These are phyloP conservation scores for Mycosphaerella sp. DNA, from an alignment of 2,329 filamentous ascomycete genomes.

Conservation along the genomic window DNA sequence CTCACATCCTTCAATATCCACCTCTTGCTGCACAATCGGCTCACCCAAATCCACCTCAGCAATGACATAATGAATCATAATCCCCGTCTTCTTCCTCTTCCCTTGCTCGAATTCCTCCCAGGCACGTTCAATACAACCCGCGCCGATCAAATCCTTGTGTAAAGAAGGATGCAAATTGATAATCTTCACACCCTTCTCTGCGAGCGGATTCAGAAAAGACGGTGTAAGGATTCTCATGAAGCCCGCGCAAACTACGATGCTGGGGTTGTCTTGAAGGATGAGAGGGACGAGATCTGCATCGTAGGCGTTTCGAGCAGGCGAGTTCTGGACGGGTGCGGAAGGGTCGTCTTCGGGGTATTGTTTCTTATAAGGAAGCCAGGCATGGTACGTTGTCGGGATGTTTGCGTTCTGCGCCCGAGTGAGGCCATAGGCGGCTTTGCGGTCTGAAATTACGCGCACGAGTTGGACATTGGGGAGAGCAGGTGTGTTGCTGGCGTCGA, in stretches of 20 bases:
- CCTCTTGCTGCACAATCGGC: conserved; percentile 64
- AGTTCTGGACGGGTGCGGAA: conserved; percentile 32
- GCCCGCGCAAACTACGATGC: conserved; percentile 74
- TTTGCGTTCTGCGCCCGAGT: conserved; percentile 52
- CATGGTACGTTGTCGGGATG: conserved; percentile 76
- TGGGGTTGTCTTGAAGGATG: conserved; percentile 59
- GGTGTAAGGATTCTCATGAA: conserved; percentile 80
- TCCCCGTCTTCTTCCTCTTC: conserved; percentile 62
- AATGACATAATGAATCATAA: conserved; percentile 83
- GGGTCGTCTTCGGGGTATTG: conserved; percentile 52
- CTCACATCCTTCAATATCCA: conserved; percentile 56
- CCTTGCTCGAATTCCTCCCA: conserved; percentile 66
- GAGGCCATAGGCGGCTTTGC: conserved; percentile 59
- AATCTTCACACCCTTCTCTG: conserved; percentile 56
- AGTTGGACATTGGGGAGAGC: conserved; percentile 50
- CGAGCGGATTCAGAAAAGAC: conserved; percentile 63
- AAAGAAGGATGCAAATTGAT: conserved; percentile 79
- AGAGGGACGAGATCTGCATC: conserved; percentile 67
- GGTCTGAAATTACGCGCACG: conserved; percentile 60
- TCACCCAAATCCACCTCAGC: conserved; percentile 71
- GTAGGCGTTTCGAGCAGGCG: conserved; percentile 58
- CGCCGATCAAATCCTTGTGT: conserved; percentile 68
- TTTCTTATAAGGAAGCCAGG: conserved; percentile 70
- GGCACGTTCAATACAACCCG: conserved; percentile 66
- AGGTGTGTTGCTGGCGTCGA: conserved; percentile 48